Evolutionary conservation across 2,329 filamentous ascomycete genomes (phyloP), one percentile per base, ranked within the genome.

Genomic region (Colletotrichum viniferum): DNA sequence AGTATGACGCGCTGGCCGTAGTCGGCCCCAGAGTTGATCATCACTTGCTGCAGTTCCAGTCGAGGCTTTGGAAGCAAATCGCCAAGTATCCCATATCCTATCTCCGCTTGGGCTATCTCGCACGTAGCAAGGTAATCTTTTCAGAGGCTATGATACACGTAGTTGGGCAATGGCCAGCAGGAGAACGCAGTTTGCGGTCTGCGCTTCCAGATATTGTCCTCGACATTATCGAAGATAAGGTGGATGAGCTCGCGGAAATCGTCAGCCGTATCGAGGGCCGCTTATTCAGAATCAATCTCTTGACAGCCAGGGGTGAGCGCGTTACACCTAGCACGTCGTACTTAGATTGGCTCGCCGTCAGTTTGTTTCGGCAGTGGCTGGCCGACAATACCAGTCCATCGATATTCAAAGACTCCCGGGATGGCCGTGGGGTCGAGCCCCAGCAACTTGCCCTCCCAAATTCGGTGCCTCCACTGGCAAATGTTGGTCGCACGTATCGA

Each of bases 31-130:
- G 96, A 48, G 94, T 98, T 60, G 96, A 98, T 84, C 96, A 98
- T 85, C 96, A 98, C 83, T 89, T 98, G 16, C 88, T 98, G 18
- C 95, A 97, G 79, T 98, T 98, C 83, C 95, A 97, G 80, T 94
- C 94, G 26, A 91, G 95, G 3, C 89, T 98, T 4, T 98, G 96
- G 94, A 98, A 97, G 84, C 96, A 98, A 84, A 97, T 98, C 77
- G 96, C 96, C 68, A 98, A 98, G 85, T 98, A 98, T 82, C 96
- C 96, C 14, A 95, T 97, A 63, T 96, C 93, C 75, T 98, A 98
- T 82, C 90, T 98, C 63, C 96, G 96, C 73, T 90, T 98, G 2
- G 96, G 96, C 48, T 98, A 96, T 80, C 89, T 98, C 56, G 94
- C 96, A 10, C 92, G 95, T 60, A 96, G 93, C 80, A 94, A 94